Base-by-base conservation (phyloP, 352 stramenopile genomes). In the Globisporangium cederbergense region DNA sequence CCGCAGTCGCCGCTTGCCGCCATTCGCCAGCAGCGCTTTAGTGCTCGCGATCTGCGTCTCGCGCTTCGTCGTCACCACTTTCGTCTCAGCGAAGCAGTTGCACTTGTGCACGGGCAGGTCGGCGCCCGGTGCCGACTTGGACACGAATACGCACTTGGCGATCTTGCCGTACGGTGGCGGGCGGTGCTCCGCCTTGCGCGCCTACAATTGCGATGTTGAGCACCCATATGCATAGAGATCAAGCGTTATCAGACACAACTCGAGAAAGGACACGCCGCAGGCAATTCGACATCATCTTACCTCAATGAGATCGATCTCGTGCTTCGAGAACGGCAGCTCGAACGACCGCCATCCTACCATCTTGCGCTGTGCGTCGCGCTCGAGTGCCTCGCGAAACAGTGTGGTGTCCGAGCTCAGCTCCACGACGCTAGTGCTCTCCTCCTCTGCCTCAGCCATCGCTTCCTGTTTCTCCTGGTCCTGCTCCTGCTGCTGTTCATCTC, bases 31-130 rank as follows among this genome's bases (percentile, higher is more conserved):
- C 22, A 72, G 63, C 28, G 73, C 75, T 50, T 76, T 83, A 2
- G 65, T 71, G 52, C 52, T 79, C 38, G 77, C 77, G 66, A 86
- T 83, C 55, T 79, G 67, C 46, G 81, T 78, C 54, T 81, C 79
- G 59, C 77, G 75, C 55, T 83, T 83, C 28, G 77, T 78, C 64
- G 76, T 81, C 28, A 53, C 45, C 11, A 55, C 42, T 46, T 79
- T 81, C 36, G 67, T 83, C 25, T 82, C 78, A 32, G 78, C 71
- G 55, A 69, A 86, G 65, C 85, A 94, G 60, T 87, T 81, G 70
- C 85, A 94, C 46, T 91, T 91, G 67, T 89, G 84, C 55, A 90
- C 78, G 3, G 78, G 77, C 40, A 89, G 65, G 57, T 83, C 76
- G 0, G 77, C 79, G 18, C 75, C 60, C 6, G 83, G 81, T 52